phyloP scores from a whole-genome alignment of 192 early-diverging fungal species.

The Coemansia sp. region DNA sequence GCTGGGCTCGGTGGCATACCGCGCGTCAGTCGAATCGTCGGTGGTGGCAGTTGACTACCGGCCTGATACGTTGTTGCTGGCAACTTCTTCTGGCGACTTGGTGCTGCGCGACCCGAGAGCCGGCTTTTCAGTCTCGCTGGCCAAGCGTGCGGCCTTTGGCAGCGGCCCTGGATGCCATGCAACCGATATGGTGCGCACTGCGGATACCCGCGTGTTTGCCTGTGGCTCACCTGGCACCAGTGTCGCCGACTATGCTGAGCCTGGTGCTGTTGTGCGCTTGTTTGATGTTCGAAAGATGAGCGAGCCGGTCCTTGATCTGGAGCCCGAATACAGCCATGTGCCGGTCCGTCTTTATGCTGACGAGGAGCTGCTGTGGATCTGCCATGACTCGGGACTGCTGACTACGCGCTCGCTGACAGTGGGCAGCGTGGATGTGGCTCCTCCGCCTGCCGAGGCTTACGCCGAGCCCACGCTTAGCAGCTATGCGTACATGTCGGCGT shows the following conservation, averaged over 20 bases:
- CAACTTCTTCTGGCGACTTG: slow-evolving; percentile 31
- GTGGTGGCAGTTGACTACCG: slow-evolving; percentile 8
- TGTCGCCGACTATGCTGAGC: background rate
- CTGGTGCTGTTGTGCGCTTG: slow-evolving; percentile 15
- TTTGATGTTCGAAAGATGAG: slow-evolving; percentile 45
- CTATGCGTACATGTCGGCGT: slow-evolving; percentile 68
- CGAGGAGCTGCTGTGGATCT: slow-evolving; percentile 24
- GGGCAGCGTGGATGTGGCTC: background rate
- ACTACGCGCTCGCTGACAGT: slow-evolving; percentile 20
- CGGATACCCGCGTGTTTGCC: slow-evolving; percentile 14
- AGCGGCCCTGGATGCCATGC: slow-evolving; percentile 25
- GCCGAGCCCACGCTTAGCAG: slow-evolving; percentile 54
- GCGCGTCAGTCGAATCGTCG: slow-evolving; percentile 26
- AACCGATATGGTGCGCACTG: slow-evolving; percentile 19
- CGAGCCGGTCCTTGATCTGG: slow-evolving; percentile 11
- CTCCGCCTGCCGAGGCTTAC: slow-evolving; percentile 4
- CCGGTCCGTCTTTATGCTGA: slow-evolving; percentile 56
- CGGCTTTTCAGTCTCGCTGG: background rate
- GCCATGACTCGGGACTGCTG: slow-evolving; percentile 33
- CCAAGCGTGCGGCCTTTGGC: slow-evolving; percentile 8
- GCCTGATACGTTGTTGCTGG: slow-evolving; percentile 17
- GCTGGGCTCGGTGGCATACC: slow-evolving; percentile 16
- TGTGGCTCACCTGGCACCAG: slow-evolving; percentile 12
- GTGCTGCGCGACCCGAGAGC: slow-evolving; percentile 37
- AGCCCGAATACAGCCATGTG: slow-evolving; percentile 15